Percentiles rank a stretch among this genome's conserved stretches.
These are phyloP conservation scores for Rasamsonia emersonii DNA, from an alignment of 2,329 filamentous ascomycete genomes.

Conservation along the genomic window DNA sequence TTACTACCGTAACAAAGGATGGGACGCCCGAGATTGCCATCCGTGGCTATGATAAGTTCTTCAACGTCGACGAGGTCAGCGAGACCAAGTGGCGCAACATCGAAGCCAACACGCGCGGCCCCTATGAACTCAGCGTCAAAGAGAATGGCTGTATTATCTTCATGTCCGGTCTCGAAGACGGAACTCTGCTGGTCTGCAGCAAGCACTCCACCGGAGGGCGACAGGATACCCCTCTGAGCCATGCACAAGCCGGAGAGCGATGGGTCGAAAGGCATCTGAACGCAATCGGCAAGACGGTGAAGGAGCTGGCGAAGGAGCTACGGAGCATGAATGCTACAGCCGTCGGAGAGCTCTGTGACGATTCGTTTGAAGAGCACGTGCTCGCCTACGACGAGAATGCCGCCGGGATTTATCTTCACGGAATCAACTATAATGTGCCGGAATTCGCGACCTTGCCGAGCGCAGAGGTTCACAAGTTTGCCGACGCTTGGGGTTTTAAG, in stretches of 20 bases:
- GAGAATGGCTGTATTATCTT: constrained; percentile 99
- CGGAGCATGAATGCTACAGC: constrained; percentile 80
- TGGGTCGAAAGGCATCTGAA: constrained; percentile 75
- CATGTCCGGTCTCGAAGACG: constrained; percentile 82
- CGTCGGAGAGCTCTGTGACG: constrained; percentile 92
- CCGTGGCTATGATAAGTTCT: constrained; percentile 97
- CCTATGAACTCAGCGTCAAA: constrained; percentile 93
- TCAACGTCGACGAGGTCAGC: constrained; percentile 77
- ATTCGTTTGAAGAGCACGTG: constrained; percentile 94
- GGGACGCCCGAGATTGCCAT: constrained; percentile 69
- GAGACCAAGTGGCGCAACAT: constrained; percentile 81
- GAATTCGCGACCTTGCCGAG: constrained; percentile 83
- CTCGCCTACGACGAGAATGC: constrained; percentile 74
- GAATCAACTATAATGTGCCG: constrained; percentile 91
- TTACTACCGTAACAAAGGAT: constrained; percentile 64
- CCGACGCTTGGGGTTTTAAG: constrained; percentile 85
- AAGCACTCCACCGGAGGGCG: constrained; percentile 90
- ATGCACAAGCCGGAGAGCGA: constrained; percentile 72
- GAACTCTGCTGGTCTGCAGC: constrained; percentile 88
- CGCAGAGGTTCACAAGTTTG: constrained; percentile 76
- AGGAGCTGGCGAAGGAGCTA: constrained; percentile 68
- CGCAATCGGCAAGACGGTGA: constrained; percentile 65
- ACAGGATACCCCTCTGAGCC: constrained; percentile 63
- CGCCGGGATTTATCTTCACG: constrained; percentile 89
- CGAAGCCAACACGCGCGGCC: constrained; percentile 63